These are phyloP conservation scores for Drechslerella dactyloides DNA, from an alignment of 2,329 filamentous ascomycete genomes.

Conservation along the genomic window DNA sequence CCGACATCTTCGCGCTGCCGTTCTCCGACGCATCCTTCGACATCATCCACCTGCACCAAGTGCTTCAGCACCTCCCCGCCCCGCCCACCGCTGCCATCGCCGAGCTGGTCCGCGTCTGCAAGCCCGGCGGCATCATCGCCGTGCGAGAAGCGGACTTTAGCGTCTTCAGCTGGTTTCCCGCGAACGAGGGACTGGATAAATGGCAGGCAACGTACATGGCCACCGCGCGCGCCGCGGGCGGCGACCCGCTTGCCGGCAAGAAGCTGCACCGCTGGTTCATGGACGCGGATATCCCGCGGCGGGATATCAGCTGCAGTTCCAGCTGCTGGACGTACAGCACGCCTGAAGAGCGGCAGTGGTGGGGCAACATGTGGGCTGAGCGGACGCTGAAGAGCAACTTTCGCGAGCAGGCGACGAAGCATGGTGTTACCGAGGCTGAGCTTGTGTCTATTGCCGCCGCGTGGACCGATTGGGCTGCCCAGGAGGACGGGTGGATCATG, in stretches of 20 bases:
- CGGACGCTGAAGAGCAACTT: conserved; percentile 33
- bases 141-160: conserved; percentile 25
- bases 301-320: conserved; percentile 14
- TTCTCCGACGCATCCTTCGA: conserved; percentile 24
- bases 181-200: neutral
- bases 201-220: conserved; percentile 19
- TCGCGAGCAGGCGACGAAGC: conserved; percentile 14
- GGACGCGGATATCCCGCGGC: conserved; percentile 15
- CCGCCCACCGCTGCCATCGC: conserved; percentile 23
- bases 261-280: conserved; percentile 38
- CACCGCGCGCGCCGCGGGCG: conserved; percentile 7
- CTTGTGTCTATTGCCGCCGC: conserved; percentile 19
- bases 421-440: conserved; percentile 8
- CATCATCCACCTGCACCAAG: conserved; percentile 33
- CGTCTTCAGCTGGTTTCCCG: conserved; percentile 19
- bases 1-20: conserved; percentile 21
- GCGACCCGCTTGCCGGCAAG: conserved; percentile 20
- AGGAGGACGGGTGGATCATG: conserved; percentile 41
- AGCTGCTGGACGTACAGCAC: conserved; percentile 37
- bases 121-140: conserved; percentile 28
- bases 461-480: conserved; percentile 20
- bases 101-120: conserved; percentile 29
- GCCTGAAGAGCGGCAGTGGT: conserved; percentile 23
- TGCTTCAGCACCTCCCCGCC: conserved; percentile 25
- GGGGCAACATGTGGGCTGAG: conserved; percentile 38